A percentile compares a stretch with the other conserved stretches of the same genome.
These are phyloP conservation scores for Cymbidium sinense DNA, from an alignment of 106 monocot species.

Conservation along the genomic window DNA sequence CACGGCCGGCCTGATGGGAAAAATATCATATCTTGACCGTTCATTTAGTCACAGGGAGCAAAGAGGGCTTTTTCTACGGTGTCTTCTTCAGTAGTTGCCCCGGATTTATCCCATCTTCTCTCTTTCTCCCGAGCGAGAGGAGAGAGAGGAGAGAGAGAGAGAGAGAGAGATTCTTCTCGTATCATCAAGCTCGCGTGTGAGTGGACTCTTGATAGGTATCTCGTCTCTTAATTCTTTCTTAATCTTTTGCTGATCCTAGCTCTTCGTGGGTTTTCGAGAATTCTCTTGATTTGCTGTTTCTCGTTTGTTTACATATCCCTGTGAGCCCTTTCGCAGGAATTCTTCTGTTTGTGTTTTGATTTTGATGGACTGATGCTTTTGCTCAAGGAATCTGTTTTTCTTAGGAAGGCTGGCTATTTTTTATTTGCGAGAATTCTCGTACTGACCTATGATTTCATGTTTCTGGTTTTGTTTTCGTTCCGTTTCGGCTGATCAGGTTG, in stretches of 20 bases:
- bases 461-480: not conserved
- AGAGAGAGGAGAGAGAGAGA: conserved; percentile 4
- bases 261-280: not conserved
- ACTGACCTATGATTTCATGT: not conserved
- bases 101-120: not conserved
- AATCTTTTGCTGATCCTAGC: not conserved
- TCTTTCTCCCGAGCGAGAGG: not conserved
- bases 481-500: not conserved
- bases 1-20: not conserved
- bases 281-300: not conserved
- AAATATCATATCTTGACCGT: conserved; percentile 1
- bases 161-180: not conserved
- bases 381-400: not conserved
- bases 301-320: not conserved
- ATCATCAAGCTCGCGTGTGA: not conserved
- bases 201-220: not conserved
- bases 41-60: not conserved
- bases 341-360: not conserved
- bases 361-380: not conserved
- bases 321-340: not conserved
- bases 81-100: not conserved
- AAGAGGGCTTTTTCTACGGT: not conserved
- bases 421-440: not conserved
- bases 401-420: not conserved
- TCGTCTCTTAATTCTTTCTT: not conserved